Base-by-base conservation (phyloP, 306 rosid genomes). In the Pachyrhizus erosus region DNA sequence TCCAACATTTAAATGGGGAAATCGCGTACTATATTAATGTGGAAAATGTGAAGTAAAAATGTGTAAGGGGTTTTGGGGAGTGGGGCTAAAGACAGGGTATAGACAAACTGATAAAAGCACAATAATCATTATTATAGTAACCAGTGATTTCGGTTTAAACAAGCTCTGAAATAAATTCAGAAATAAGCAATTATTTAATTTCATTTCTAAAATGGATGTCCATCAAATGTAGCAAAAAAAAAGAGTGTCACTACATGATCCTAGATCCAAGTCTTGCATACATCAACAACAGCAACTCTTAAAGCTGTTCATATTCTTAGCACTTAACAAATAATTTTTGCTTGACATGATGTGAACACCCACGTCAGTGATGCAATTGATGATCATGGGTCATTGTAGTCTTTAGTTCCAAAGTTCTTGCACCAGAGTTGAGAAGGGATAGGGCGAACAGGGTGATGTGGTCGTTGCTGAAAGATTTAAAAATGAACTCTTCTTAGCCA, bases 371-470 rank as follows among this genome's bases (percentile, higher is more conserved):
- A 79, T 82, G 78, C 78, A 71, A 61, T 29, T 33, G 55, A 51
- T 73, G 45, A 33, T 85, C 54, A 51, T 31, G 42, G 45, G 74
- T 52, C 64, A 79, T 92, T 78, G 70, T 96, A 96, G 85, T 93
- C 98, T 78, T 96, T 96, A 18, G 78, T 91, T 68, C 97, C 99
- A 60, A 96, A 93, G 83, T 96, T 96, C 82, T 96, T 96, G 92
- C 98, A 93, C 99, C 98, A 96, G 21, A 93, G 81, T 80, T 96
- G 99, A 21, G 99, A 96, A 64, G 99, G 99, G 82, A 96, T 96
- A 3, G 99, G 94, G n/a, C 94, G 99, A 84, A 96, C 94, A 2
- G 98, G 99, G 57, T 91, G 89, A 88, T 88, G 98, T 0, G 99
- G 99, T 77, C 99, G 96, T 93, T 92, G 98, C 99, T 96, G 99